A percentile compares a stretch with the other conserved stretches of the same genome.
Conservation (phyloP, 108 stramenopile genomes). For the Bacterosira constricta region DNA sequence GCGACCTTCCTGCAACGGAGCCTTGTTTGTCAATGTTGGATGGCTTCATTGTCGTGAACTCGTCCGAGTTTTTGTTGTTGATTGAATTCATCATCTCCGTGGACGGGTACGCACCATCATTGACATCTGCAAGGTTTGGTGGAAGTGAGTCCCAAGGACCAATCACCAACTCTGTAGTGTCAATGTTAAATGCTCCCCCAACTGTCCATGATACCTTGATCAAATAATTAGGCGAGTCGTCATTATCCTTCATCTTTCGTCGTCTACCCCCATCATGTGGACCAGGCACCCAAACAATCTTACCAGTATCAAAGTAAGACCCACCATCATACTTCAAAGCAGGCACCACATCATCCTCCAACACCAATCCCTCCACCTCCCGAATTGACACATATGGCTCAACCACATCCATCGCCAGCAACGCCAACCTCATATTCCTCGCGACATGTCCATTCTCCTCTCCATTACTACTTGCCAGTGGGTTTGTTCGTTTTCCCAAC, state of each 20-base stretch:
- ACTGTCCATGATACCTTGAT: conserved; percentile 69
- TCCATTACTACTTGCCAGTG: conserved; percentile 53
- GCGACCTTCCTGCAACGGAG: conserved; percentile 16
- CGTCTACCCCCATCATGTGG: not conserved
- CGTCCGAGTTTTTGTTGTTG: conserved; percentile 2
- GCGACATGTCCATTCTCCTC: conserved; percentile 83
- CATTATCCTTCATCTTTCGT: not conserved
- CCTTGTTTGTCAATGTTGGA: conserved; percentile 4
- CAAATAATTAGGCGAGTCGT: not conserved
- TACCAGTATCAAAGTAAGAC: conserved; percentile 35
- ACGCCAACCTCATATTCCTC: conserved; percentile 72
- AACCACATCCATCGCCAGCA: conserved; percentile 74
- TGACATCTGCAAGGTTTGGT: conserved; percentile 21
- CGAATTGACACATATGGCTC: conserved; percentile 79
- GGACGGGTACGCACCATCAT: conserved; percentile 32
- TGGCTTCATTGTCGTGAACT: conserved; percentile 1
- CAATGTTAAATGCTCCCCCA: conserved; percentile 67
- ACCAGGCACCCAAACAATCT: conserved; percentile 38
- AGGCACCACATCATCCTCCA: conserved; percentile 48
- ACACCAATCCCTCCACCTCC: conserved; percentile 23
- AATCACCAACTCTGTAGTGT: conserved; percentile 45
- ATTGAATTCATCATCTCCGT: conserved; percentile 10
- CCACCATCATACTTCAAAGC: conserved; percentile 22
- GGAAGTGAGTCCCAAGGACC: conserved; percentile 48
- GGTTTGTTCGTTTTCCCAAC: conserved; percentile 67